A percentile compares a stretch with the other conserved stretches of the same genome.
phyloP scores from a whole-genome alignment of 192 early-diverging fungal species.

The Coemansia sp. region DNA sequence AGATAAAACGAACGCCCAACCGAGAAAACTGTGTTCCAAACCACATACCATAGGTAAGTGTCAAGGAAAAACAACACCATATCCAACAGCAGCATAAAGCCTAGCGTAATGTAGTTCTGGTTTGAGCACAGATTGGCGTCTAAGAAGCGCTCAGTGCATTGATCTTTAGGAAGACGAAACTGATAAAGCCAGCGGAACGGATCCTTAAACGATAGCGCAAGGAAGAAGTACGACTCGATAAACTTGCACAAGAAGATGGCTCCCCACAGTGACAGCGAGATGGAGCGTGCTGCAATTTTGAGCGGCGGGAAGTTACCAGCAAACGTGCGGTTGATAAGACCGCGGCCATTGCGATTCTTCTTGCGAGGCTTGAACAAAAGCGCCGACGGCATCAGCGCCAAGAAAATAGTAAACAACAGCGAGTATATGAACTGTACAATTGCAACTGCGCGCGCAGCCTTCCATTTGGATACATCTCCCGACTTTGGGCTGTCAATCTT shows the following conservation, averaged over 20 bases:
- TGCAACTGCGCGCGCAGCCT: constrained; percentile 60
- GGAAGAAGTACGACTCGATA: constrained; percentile 80
- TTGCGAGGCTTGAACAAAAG: constrained; percentile 59
- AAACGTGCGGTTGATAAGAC: constrained; percentile 63
- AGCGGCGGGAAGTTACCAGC: constrained; percentile 74
- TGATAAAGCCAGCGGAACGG: constrained; percentile 63
- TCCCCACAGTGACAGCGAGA: constrained; percentile 71
- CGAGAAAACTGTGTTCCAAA: constrained; percentile 80
- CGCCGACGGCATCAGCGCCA: constrained; percentile 67
- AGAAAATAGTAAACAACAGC: constrained; percentile 62
- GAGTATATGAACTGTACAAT: constrained; percentile 70
- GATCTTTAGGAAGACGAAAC: constrained; percentile 52
- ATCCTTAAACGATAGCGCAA: constrained; percentile 77
- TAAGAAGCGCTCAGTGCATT: constrained; percentile 64
- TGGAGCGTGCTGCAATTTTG: constrained; percentile 61
- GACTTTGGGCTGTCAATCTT: constrained; percentile 26
- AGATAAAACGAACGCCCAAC: constrained; percentile 73
- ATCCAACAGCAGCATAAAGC: constrained; percentile 72
- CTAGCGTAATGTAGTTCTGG: constrained; percentile 67
- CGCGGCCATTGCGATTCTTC: constrained; percentile 57
- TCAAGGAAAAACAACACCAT: constrained; percentile 78
- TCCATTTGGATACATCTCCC: constrained; percentile 29
- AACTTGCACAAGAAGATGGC: constrained; percentile 74
- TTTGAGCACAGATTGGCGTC: constrained; percentile 61
- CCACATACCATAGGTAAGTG: constrained; percentile 86